Percentiles rank a stretch among this genome's conserved stretches.
phyloP scores from a whole-genome alignment of 345 rosid genomes.

The Stellera chamaejasme region DNA sequence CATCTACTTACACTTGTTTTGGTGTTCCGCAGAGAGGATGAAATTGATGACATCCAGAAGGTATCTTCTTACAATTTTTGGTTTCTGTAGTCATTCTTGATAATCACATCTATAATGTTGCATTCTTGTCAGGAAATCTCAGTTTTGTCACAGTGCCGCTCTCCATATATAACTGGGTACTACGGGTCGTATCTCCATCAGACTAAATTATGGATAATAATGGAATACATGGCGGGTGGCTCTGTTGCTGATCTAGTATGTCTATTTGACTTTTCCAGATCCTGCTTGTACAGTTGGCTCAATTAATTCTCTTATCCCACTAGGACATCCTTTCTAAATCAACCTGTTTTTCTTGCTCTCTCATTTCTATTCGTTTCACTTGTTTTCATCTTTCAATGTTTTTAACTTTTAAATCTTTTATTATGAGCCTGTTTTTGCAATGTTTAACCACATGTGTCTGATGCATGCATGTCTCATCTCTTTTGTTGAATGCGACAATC shows the following conservation, averaged over 20 bases:
- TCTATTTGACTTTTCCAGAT: conserved; percentile 32
- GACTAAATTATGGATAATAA: conserved; percentile 97
- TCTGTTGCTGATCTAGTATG: conserved; percentile 99
- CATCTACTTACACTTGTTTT: not conserved
- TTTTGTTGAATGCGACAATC: too few species aligned
- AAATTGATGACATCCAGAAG: conserved; percentile 98
- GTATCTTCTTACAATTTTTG: conserved; percentile 29
- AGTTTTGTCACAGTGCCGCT: conserved; percentile 93
- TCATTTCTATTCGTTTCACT: not conserved
- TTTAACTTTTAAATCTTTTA: not conserved
- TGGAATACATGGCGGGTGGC: conserved; percentile 99
- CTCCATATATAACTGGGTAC: conserved; percentile 89
- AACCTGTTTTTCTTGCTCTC: not conserved
- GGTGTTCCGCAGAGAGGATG: conserved; percentile 74
- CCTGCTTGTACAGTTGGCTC: conserved; percentile 12
- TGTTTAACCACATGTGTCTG: not conserved
- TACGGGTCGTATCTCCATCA: conserved; percentile 96
- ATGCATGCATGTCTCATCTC: not conserved
- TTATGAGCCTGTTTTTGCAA: not conserved
- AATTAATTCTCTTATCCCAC: too few species aligned
- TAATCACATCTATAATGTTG: conserved; percentile 17
- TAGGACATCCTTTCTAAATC: not conserved
- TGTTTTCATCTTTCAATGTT: not conserved
- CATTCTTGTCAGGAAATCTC: conserved; percentile 70
- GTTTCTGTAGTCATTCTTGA: conserved; percentile 7